Base-by-base conservation (phyloP, 2,329 filamentous ascomycete genomes). In the Colletotrichum phormii region DNA sequence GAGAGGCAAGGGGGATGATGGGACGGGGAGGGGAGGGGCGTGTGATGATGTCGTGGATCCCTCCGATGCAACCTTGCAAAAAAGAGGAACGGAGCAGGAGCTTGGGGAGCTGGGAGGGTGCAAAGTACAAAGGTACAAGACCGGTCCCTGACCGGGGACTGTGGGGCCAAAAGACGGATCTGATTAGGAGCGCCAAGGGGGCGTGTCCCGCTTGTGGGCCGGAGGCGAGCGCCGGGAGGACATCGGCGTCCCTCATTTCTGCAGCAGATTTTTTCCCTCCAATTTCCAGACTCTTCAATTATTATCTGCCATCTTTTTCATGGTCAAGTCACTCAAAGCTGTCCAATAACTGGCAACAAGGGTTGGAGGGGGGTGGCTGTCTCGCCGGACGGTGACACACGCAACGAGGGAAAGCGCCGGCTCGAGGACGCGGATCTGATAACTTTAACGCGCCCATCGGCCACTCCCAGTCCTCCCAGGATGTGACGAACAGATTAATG, bases 351-450 rank as follows among this genome's bases (percentile, higher is more conserved):
- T 42, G 42, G 7, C 42, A 49, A 8, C 18, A 18, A 49, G 1
- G 8, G 18, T n/a, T 4, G 7, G 1, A 35, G 42, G 42, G 7
- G 42, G 42, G 3, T n/a, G 15, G 37, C 13, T 49, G 42, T 49
- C 18, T n/a, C 42, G 42, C 42, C 42, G 18, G 18, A 49, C 42
- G 42, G 18, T 49, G 42, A 37, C n/a, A 53, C n/a, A 70, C n/a
- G 49, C 26, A 24, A n/a, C 55, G 7, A 61, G 35, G 55, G 33
- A 54, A 24, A 31, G 4, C 37, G 15, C 65, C 65, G 26, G 26
- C 42, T 59, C n/a, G 60, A 59, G 24, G 29, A 54, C 65, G 54
- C 60, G 66, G 70, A 72, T 72, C 70, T 72, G 70, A 72, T 72
- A 72, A 72, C 66, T 64, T 37, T 64, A 72, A 70, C 46, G 33